Evolutionary conservation across 768 basidiomycete species (phyloP).

Genomic region (Rhizopogon vinicolor): DNA sequence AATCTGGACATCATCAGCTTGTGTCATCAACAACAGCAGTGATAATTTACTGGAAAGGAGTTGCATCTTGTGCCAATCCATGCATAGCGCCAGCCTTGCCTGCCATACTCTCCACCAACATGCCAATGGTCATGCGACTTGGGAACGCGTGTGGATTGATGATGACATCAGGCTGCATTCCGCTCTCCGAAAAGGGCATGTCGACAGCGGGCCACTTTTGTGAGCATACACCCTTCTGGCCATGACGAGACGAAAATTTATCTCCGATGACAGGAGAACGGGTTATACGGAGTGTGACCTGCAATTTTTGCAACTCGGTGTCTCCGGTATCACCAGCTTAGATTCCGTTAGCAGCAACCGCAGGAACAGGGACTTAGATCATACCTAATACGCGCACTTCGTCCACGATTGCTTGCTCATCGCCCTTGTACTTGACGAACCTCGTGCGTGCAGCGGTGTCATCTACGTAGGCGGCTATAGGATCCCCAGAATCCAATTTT

Average conservation of each 20-base stretch:
- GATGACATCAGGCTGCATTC: conserved; percentile 98
- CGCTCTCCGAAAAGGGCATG: conserved; percentile 99
- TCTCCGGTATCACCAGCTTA: conserved; percentile 88
- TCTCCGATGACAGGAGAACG: conserved; percentile 97
- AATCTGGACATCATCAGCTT: conserved; percentile 50
- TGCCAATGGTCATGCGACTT: conserved; percentile 99
- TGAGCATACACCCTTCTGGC: conserved; percentile 99
- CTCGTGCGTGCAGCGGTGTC: conserved; percentile 78
- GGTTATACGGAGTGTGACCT: conserved; percentile 89
- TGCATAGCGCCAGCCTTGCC: conserved; percentile 99
- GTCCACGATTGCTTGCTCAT: conserved; percentile 87
- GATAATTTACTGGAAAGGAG: conserved; percentile 84
- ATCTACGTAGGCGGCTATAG: conserved; percentile 83
- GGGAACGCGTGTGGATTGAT: conserved; percentile 99
- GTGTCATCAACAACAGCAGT: neutral
- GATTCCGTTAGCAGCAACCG: neutral
- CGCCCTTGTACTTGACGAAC: conserved; percentile 94
- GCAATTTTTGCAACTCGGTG: conserved; percentile 85
- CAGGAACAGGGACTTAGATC: conserved; percentile 10
- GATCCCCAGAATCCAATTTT: conserved; percentile 66
- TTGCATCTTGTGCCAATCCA: conserved; percentile 96
- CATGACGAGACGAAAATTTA: conserved; percentile 98
- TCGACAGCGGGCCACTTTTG: conserved; percentile 98
- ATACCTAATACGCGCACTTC: conserved; percentile 86
- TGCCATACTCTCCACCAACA: conserved; percentile 99